These are phyloP conservation scores for Lentinula aciculospora DNA, from an alignment of 768 basidiomycete genomes.

Conservation along the genomic window DNA sequence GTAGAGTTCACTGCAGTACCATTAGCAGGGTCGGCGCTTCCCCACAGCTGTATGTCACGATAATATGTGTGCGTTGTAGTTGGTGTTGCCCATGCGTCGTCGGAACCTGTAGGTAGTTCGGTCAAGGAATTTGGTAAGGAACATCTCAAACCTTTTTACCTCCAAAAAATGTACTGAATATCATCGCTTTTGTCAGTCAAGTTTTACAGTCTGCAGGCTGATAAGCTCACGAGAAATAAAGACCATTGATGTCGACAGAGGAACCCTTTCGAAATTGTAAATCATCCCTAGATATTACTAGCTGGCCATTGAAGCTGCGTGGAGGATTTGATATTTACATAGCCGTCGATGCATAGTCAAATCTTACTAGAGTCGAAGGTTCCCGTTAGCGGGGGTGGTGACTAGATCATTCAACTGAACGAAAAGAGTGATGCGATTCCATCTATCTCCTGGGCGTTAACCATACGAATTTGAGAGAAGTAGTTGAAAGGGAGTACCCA, in stretches of 20 bases:
- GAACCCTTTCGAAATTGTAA: conserved; percentile 58
- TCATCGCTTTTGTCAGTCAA: conserved; percentile 2
- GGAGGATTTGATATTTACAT: neutral
- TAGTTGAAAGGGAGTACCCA: conserved; percentile 32
- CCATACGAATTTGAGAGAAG: conserved; percentile 1
- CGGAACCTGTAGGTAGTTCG: conserved; percentile 37
- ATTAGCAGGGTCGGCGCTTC: conserved; percentile 44
- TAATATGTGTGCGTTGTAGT: conserved; percentile 66
- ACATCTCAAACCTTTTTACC: conserved; percentile 30
- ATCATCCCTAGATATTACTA: conserved; percentile 52
- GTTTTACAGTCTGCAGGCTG: neutral
- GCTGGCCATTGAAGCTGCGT: conserved; percentile 66
- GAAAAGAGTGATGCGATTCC: conserved; percentile 68
- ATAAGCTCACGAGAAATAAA: conserved; percentile 69
- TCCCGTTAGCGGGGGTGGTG: conserved; percentile 68
- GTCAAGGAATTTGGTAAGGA: neutral
- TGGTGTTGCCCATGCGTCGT: conserved; percentile 68
- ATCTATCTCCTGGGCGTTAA: conserved; percentile 29
- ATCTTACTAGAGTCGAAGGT: conserved; percentile 63
- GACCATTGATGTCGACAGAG: conserved; percentile 52
- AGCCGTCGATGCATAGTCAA: neutral
- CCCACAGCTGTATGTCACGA: conserved; percentile 69
- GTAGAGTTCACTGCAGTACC: neutral
- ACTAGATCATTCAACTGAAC: conserved; percentile 74
- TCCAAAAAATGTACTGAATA: conserved; percentile 72